Conservation (phyloP, 2,329 filamentous ascomycete genomes). For the Fusarium sulawesiense region DNA sequence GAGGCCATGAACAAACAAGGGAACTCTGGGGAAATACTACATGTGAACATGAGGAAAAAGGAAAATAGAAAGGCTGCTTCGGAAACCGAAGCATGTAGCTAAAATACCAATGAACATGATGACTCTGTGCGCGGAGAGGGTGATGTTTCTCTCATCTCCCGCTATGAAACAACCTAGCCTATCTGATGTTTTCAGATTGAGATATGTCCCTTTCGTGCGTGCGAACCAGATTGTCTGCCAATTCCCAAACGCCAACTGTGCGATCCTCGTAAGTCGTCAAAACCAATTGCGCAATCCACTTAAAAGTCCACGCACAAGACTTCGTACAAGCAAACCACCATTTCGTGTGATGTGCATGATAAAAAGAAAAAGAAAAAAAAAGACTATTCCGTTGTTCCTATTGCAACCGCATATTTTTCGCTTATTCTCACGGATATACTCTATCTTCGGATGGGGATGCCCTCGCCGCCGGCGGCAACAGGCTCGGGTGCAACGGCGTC, state of each 20-base stretch:
- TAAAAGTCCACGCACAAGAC: slow-evolving; percentile 25
- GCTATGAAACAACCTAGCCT: slow-evolving; percentile 39
- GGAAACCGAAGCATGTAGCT: slow-evolving; percentile 34
- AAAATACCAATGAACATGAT: slow-evolving; percentile 43
- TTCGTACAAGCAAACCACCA: slow-evolving; percentile 31
- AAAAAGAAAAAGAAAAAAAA: not conserved
- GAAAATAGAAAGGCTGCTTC: slow-evolving; percentile 32
- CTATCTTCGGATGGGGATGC: slow-evolving; percentile 73
- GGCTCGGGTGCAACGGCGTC: slow-evolving; percentile 32
- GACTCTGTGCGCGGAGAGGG: slow-evolving; percentile 26
- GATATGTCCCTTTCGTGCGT: slow-evolving; percentile 39
- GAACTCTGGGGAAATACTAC: slow-evolving; percentile 14
- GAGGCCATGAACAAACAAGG: slow-evolving; percentile 9
- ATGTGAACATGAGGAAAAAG: slow-evolving; percentile 7
- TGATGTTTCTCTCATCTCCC: slow-evolving; percentile 20
- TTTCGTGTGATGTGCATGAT: slow-evolving; percentile 18
- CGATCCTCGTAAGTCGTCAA: slow-evolving; percentile 48
- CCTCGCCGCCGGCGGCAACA: slow-evolving; percentile 48
- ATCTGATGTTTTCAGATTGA: slow-evolving; percentile 39
- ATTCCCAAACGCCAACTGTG: slow-evolving; percentile 48
- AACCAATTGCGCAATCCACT: slow-evolving; percentile 37
- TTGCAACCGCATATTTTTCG: slow-evolving; percentile 2
- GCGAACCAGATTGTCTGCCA: slow-evolving; percentile 45
- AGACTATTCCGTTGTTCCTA: not conserved
- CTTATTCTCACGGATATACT: slow-evolving; percentile 9